Evolutionary conservation across 805 yeast species (phyloP), one percentile per base, ranked within the genome.

Genomic region (Zygosaccharomyces pseudorouxii): DNA sequence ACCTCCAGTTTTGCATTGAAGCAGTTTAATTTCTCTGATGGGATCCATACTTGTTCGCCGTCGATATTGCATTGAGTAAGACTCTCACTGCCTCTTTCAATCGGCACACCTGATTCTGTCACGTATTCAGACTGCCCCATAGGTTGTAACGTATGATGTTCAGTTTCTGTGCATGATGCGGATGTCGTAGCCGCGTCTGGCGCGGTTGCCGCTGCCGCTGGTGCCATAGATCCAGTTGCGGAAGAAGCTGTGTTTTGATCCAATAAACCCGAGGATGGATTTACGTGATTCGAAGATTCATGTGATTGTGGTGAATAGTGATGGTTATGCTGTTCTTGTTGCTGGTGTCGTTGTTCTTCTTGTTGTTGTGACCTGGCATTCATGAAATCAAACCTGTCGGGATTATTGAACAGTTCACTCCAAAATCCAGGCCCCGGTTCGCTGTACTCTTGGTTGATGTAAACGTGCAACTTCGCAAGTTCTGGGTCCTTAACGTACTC

Each of bases 391-490:
- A 56, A 56, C 22, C 58, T 30, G 18, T 54, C 59, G 0, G 54
- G 49, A 31, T 47, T 56, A 40, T 51, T 49, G 45, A 60, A 56
- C 33, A 60, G 41, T 41, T 60, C 59, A 37, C 49, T 57, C 67
- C 67, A 64, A 51, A 62, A 64, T 5, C 62, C 60, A 2, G 61
- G 60, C 5, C 57, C 59, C 3, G 55, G 47, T 30, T 58, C 65
- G 4, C 49, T 38, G 14, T 54, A 54, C 16, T 56, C 59, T 20
- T 58, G 55, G n/a, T 53, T 57, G 25, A 63, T 56, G 18, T 59
- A 60, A 16, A 66, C 64, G 43, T 65, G 64, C 1, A 65, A 42
- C 22, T 58, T 56, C 7, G 56, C 52, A 23, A 47, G 50, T 4
- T 49, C 39, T 9, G 52, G 37, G 23, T 44, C 55, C 16, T 54